Percentiles rank a stretch among this genome's conserved stretches.
phyloP scores from a whole-genome alignment of 805 yeast species.

The Candida broadrunensis region DNA sequence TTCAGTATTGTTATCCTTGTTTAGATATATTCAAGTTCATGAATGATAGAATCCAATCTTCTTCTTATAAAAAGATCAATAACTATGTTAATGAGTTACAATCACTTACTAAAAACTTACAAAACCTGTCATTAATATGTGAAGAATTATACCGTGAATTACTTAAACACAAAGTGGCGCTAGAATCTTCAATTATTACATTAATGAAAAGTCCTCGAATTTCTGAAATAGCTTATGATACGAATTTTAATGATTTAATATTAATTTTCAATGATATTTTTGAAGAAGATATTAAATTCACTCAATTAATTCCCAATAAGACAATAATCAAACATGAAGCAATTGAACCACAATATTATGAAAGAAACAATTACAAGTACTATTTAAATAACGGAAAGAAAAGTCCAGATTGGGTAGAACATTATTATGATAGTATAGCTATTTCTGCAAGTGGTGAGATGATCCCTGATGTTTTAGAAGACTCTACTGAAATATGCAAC shows the following conservation, averaged over 20 bases:
- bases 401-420: not conserved
- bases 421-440: not conserved
- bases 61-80: not conserved
- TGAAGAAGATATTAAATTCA: not conserved
- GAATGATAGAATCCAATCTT: not conserved
- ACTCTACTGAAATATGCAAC: not conserved
- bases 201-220: not conserved
- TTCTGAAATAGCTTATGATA: not conserved
- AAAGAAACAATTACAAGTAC: not conserved
- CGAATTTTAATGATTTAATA: not conserved
- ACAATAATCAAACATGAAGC: not conserved
- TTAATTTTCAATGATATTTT: not conserved
- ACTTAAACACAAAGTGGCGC: not conserved
- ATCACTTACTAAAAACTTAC: not conserved
- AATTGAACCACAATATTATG: not conserved
- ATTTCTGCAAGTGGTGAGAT: not conserved
- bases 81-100: not conserved
- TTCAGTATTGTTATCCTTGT: not conserved
- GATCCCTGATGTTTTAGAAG: not conserved
- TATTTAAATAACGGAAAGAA: not conserved
- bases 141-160: not conserved
- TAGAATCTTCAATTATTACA: not conserved
- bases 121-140: not conserved
- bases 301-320: not conserved
- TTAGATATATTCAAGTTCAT: not conserved